phyloP scores from a whole-genome alignment of 371 early-diverging fungal genomes.

The Paraphysoderma sedebokerense region DNA sequence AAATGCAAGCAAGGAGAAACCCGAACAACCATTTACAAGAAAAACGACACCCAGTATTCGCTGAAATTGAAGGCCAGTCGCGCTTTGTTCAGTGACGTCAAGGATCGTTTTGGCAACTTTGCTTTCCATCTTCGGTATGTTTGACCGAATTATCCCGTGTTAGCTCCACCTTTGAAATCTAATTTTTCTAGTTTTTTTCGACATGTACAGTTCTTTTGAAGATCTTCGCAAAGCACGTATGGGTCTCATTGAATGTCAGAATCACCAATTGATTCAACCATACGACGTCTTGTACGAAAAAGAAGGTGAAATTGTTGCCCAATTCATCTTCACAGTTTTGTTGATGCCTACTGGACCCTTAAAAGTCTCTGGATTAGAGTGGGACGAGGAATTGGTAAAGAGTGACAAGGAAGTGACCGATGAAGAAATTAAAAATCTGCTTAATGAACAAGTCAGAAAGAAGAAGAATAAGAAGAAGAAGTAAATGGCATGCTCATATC shows the following conservation, averaged over 20 bases:
- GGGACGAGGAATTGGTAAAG: no score
- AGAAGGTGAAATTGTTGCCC: constrained; percentile 57
- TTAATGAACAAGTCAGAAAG: no score
- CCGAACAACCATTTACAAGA: constrained; percentile 68
- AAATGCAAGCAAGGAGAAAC: constrained; percentile 35
- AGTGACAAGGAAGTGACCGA: no score
- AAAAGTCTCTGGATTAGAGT: no score
- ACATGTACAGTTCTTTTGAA: constrained; percentile 35
- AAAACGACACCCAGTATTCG: constrained; percentile 59
- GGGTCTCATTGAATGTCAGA: constrained; percentile 65
- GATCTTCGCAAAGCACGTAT: constrained; percentile 63
- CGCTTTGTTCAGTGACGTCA: constrained; percentile 49
- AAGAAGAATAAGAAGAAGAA: no score
- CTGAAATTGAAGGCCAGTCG: constrained; percentile 77
- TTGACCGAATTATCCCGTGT: no score
- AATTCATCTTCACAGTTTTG: constrained; percentile 73
- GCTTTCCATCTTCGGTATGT: constrained; percentile 58
- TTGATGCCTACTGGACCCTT: constrained; percentile 53
- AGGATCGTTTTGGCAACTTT: constrained; percentile 53
- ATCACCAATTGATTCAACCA: constrained; percentile 52
- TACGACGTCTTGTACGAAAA: constrained; percentile 61
- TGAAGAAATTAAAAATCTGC: no score
- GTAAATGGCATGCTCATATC: no score
- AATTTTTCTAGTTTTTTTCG: no score
- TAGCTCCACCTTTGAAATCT: no score